Evolutionary conservation across 2,329 filamentous ascomycete genomes (phyloP), one percentile per base, ranked within the genome.

Genomic region (Ascocoryne sarcoides): DNA sequence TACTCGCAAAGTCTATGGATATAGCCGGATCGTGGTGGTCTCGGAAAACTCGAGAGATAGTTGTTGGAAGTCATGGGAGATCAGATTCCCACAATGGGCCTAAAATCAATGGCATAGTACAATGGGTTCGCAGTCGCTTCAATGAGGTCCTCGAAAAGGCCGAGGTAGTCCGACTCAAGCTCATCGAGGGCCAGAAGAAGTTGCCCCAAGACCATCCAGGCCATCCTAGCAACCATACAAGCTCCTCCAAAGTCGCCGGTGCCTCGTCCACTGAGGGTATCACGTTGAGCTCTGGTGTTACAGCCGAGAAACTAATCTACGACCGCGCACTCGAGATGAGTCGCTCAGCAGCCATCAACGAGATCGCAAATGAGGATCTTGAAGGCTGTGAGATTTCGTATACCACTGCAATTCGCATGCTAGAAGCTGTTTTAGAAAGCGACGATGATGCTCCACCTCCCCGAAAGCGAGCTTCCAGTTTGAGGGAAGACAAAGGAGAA

Each of bases 271-370:
- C 77, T 2, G 86, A 92, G 45, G 82, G 85, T 38, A 87, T 95
- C 18, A 76, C 84, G 35, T 72, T 98, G 18, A 94, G 85, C 10
- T 79, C 85, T 2, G 92, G 90, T 1, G 80, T 95, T 41, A 95
- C 88, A 16, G 92, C 92, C 0, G 92, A 96, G 66, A 95, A 89
- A 64, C 70, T 98, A 33, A 95, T 98, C 88, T 98, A 95, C 59
- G 92, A 98, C 53, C 84, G 92, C 34, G 92, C 92, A 0, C 68
- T 96, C 16, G 92, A 98, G 61, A 96, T 98, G 92, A 95, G 88
- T 60, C 79, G 88, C 38, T 79, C 85, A 3, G 90, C 92, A 5
- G 92, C 92, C 5, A 92, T 96, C 57, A 93, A 94, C 54, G 92
- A 98, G 64, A 84, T 98, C 36, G 87, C 92, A 2, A 88, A 90